Conservation (phyloP, 345 rosid genomes). For the Populus simonii region DNA sequence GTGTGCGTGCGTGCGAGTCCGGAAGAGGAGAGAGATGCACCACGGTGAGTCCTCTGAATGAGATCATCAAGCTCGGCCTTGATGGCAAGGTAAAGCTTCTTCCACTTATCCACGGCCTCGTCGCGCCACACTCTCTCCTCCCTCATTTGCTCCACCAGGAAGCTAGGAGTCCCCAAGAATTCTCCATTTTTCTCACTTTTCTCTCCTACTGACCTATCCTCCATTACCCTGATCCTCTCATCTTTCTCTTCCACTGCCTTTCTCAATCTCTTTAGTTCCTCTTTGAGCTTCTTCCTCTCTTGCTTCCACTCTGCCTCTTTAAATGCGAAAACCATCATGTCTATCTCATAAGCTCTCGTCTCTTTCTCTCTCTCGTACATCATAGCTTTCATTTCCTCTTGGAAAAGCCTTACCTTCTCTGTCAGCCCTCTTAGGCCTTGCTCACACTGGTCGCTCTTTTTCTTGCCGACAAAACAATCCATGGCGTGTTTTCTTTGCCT, state of each 20-base stretch:
- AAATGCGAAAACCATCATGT: conserved; percentile 39
- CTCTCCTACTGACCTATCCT: conserved; percentile 2
- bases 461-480: conserved; percentile 51
- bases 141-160: conserved; percentile 51
- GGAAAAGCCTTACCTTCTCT: conserved; percentile 42
- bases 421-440: conserved; percentile 22
- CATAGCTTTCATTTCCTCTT: conserved; percentile 44
- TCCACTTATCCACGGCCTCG: conserved; percentile 79
- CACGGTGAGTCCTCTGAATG: conserved; percentile 55
- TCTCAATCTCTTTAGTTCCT: conserved; percentile 56
- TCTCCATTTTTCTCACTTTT: conserved; percentile 33
- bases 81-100: conserved; percentile 74
- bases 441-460: conserved; percentile 18
- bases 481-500: conserved; percentile 16
- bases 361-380: conserved; percentile 47
- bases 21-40: conserved; percentile 4
- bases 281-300: conserved; percentile 63
- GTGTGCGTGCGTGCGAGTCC: not conserved
- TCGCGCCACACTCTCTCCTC: conserved; percentile 67
- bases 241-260: conserved; percentile 43
- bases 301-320: conserved; percentile 67
- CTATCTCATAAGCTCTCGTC: conserved; percentile 40
- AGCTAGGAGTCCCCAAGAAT: conserved; percentile 23
- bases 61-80: conserved; percentile 83
- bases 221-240: conserved; percentile 33